phyloP scores from a whole-genome alignment of 1,284 basidiomycete species.

The Afroboletus lepidellus region DNA sequence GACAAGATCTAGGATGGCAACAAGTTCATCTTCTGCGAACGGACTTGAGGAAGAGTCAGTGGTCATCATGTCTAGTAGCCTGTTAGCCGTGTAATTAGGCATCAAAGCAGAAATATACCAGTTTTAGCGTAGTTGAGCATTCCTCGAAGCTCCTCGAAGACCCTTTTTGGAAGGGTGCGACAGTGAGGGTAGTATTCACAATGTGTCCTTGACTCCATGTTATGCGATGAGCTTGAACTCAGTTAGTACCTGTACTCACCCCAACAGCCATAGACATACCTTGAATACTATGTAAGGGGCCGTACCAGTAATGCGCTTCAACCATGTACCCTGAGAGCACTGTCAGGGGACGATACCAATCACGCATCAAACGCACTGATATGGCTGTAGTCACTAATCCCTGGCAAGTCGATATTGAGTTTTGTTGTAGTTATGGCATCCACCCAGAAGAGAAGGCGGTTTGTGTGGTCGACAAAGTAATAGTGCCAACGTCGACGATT shows the following conservation, averaged over 20 bases:
- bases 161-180: conserved; percentile 5
- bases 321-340: conserved; percentile 15
- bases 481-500: conserved; percentile 4
- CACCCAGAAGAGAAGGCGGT: conserved; percentile 23
- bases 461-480: conserved; percentile 22
- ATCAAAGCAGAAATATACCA: conserved; percentile 5
- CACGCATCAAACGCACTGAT: conserved; percentile 14
- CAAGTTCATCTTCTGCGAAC: conserved; percentile 15
- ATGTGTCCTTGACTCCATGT: conserved; percentile 13
- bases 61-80: conserved; percentile 18
- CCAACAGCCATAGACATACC: neutral
- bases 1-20: conserved; percentile 15
- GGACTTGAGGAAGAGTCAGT: conserved; percentile 22
- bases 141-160: conserved; percentile 18
- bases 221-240: neutral
- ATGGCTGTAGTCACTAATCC: conserved; percentile 9
- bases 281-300: neutral
- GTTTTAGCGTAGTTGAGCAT: conserved; percentile 22
- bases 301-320: conserved; percentile 16
- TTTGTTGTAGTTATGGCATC: neutral
- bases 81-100: neutral
- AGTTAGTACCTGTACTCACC: conserved; percentile 2
- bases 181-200: conserved; percentile 23
- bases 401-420: conserved; percentile 6
- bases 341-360: conserved; percentile 3